phyloP scores from a whole-genome alignment of 225 moss, liverwort and hornwort genomes.

The Rhytidiadelphus loreus region DNA sequence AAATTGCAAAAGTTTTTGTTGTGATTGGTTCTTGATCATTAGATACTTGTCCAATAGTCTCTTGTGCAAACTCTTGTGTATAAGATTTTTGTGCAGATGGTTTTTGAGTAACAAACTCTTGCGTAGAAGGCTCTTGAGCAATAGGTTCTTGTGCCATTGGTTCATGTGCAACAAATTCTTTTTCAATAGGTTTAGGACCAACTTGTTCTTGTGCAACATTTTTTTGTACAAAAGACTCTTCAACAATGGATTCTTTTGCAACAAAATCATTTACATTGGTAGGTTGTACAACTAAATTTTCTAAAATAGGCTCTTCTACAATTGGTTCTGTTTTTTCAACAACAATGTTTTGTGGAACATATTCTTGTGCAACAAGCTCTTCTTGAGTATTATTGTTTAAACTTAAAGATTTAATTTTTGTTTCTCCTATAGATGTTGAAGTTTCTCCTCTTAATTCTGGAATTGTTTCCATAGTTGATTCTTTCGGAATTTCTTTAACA shows the following conservation, averaged over 20 bases:
- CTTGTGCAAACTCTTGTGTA: background rate
- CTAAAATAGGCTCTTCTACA: background rate
- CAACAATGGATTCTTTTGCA: background rate
- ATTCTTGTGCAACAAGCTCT: background rate
- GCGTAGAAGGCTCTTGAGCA: background rate
- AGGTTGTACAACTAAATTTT: background rate
- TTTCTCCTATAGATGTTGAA: background rate
- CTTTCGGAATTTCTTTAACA: background rate
- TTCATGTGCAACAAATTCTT: background rate
- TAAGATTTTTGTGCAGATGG: background rate
- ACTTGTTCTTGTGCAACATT: background rate
- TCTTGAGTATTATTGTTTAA: background rate
- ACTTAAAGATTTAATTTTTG: background rate
- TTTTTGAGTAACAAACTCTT: background rate
- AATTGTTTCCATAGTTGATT: background rate
- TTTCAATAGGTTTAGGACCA: too few species aligned
- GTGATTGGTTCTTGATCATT: background rate
- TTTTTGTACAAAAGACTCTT: background rate
- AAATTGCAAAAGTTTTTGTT: too few species aligned
- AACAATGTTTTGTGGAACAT: background rate
- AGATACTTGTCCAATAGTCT: background rate
- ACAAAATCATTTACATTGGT: rapidly evolving
- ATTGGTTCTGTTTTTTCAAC: background rate
- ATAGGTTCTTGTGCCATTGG: background rate
- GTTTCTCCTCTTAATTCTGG: background rate